Evolutionary conservation across 768 basidiomycete species (phyloP), one percentile per base, ranked within the genome.

Genomic region (Rhizopogon vinicolor): DNA sequence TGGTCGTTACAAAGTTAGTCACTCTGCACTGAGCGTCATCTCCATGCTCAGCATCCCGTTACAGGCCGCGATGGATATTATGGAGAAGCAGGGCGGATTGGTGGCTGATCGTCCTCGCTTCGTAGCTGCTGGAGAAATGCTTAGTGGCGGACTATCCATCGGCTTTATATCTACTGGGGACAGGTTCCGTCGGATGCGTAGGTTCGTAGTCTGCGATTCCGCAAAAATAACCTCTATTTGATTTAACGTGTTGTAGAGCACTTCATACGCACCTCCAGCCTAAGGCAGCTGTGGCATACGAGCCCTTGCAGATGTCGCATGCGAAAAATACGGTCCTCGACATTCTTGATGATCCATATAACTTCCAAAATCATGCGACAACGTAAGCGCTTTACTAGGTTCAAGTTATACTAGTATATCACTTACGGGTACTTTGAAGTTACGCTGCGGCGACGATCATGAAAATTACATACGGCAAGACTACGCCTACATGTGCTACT

Each of bases 61-160:
- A 6, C 70, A 83, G 63, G 78, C 77, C 2, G 82, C 83, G 0
- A 69, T 79, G 0, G 81, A 85, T 7, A 78, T 85, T 53, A 79
- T 85, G 81, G 83, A 84, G 64, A 79, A 79, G 45, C 78, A 84
- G 60, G 81, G 83, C 0, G 77, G 74, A 0, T 59, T 68, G 0
- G 67, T 79, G 16, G 75, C 74, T 0, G 83, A 85, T 59, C 68
- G 83, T 35, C 83, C 83, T 9, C 60, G 61, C 3, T 68, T 66
- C 16, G 78, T 84, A 41, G 73, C 83, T 0, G 82, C 75, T 0
- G 78, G 78, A 2, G 81, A 84, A 44, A 79, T 80, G 0, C 67
- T 85, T 0, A 79, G 77, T 0, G 77, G 78, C 2, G 81, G 80
- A 0, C 81, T 83, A 82, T 67, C 80, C 25, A 71, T 80, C 25